These are phyloP conservation scores for Chloroidium sp. DNA, from an alignment of 163 green algal species.

Conservation along the genomic window DNA sequence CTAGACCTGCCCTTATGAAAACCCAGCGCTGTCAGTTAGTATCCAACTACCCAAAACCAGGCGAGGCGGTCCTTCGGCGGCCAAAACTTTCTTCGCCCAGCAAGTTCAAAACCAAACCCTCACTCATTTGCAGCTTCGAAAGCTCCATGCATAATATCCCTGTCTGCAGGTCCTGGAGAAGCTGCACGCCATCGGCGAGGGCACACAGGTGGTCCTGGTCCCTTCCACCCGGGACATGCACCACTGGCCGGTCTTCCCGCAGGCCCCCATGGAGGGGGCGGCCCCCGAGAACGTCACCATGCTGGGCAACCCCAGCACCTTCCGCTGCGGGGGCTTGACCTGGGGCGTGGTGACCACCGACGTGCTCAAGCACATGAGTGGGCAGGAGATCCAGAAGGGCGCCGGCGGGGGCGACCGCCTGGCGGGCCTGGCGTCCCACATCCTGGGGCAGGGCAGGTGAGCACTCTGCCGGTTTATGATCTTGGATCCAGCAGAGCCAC, in stretches of 20 bases:
- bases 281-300: constrained; percentile 19
- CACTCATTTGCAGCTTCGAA: too few species aligned
- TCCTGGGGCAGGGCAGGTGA: constrained; percentile 56
- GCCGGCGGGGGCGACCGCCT: constrained; percentile 38
- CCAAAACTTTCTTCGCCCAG: too few species aligned
- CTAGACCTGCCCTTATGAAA: too few species aligned
- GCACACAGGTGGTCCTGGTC: constrained; percentile 50
- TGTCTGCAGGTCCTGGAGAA: constrained; percentile 34
- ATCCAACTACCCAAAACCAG: too few species aligned
- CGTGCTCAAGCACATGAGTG: constrained; percentile 37
- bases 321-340: constrained; percentile 26
- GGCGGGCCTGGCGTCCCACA: constrained; percentile 38
- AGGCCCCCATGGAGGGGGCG: constrained; percentile 32
- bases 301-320: constrained; percentile 52
- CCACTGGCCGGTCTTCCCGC: constrained; percentile 58
- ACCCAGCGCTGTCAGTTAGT: too few species aligned
- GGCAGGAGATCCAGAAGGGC: constrained; percentile 19
- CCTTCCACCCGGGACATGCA: constrained; percentile 59
- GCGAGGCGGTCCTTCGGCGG: too few species aligned
- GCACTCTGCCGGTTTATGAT: neutral
- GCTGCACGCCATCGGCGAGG: constrained; percentile 15
- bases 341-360: constrained; percentile 41
- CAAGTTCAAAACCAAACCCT: too few species aligned
- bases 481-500: too few species aligned
- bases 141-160: too few species aligned